Base-by-base conservation (phyloP, 148 eudicot species). In the Persicaria maculosa region DNA sequence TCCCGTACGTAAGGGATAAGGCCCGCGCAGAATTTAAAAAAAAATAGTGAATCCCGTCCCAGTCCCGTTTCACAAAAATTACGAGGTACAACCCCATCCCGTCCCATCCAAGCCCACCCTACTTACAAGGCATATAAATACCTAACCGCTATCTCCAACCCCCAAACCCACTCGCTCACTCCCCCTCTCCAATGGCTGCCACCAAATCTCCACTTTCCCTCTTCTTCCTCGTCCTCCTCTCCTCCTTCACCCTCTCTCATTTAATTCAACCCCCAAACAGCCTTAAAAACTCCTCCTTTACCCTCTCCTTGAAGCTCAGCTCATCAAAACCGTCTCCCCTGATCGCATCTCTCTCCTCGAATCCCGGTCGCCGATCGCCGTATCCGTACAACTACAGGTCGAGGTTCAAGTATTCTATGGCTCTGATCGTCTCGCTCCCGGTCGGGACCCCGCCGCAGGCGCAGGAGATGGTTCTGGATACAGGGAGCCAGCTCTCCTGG, bases 401-500 rank as follows among this genome's bases (percentile, higher is more conserved):
- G 19, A 65, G 70, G 11, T 65, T 65, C 47, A 65, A 43, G 19
- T 65, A 65, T 43, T 65, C 70, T 4, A 65, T 65, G 70, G 70
- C 70, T 14, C 47, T 65, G 46, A 65, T 65, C 70, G 47, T 40
- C 19, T 65, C 70, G n/a, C 70, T 65, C 19, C 70, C 70, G 3
- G 36, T 65, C 5, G 70, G 70, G 70, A 65, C 70, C 70, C 70
- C 70, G 6, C 70, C 70, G 10, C 70, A 65, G 19, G 70, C 70
- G 1, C 70, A 65, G 9, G n/a, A 65, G 19, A 65, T 65, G 70
- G 70, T 65, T 7, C 46, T 65, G 1, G 70, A 65, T 46, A 65
- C 70, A n/a, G 70, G 70, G 4, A 65, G 70, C 70, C 70, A 65
- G 19, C 70, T 65, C 4, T 65, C 70, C 4, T 65, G 70, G 70